phyloP scores from a whole-genome alignment of 2,329 filamentous ascomycete genomes.

The Tricladium varicosporioides region DNA sequence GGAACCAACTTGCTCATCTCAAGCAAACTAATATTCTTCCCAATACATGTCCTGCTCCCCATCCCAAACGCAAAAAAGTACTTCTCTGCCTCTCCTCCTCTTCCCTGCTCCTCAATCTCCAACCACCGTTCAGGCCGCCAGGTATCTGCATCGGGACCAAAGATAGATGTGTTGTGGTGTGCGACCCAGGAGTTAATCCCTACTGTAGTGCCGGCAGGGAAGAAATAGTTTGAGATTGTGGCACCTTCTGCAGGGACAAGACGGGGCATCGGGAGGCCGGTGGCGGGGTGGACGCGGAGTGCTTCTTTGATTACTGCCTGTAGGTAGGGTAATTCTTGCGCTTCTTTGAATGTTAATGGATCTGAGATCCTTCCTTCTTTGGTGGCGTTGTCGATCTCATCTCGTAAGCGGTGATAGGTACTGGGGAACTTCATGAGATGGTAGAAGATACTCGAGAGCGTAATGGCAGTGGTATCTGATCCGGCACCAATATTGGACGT shows the following conservation, averaged over 20 bases:
- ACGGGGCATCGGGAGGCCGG: constrained; percentile 47
- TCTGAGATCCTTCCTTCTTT: constrained; percentile 18
- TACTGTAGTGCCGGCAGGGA: constrained; percentile 42
- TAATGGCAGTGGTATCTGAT: constrained; percentile 48
- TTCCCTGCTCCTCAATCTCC: constrained; percentile 29
- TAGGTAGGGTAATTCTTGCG: constrained; percentile 47
- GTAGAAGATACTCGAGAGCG: constrained; percentile 43
- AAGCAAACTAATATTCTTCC: constrained; percentile 43
- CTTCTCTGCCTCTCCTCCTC: constrained; percentile 8
- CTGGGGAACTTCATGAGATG: constrained; percentile 38
- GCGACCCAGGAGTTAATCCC: constrained; percentile 44
- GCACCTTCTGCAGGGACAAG: constrained; percentile 44
- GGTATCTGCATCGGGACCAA: constrained; percentile 39
- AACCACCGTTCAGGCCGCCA: constrained; percentile 49
- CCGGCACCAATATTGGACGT: constrained; percentile 33
- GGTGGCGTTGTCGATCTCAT: constrained; percentile 32
- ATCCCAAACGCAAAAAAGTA: constrained; percentile 37
- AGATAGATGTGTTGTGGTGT: constrained; percentile 44
- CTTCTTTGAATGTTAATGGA: constrained; percentile 37
- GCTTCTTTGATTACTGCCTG: constrained; percentile 54
- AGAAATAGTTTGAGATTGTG: constrained; percentile 40
- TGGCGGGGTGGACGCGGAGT: constrained; percentile 47
- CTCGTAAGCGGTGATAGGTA: constrained; percentile 24
- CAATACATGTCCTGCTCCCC: constrained; percentile 43
- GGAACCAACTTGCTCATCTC: constrained; percentile 45